Evolutionary conservation across 2,329 filamentous ascomycete genomes (phyloP).

Genomic region (Penicillium sclerotigenum): DNA sequence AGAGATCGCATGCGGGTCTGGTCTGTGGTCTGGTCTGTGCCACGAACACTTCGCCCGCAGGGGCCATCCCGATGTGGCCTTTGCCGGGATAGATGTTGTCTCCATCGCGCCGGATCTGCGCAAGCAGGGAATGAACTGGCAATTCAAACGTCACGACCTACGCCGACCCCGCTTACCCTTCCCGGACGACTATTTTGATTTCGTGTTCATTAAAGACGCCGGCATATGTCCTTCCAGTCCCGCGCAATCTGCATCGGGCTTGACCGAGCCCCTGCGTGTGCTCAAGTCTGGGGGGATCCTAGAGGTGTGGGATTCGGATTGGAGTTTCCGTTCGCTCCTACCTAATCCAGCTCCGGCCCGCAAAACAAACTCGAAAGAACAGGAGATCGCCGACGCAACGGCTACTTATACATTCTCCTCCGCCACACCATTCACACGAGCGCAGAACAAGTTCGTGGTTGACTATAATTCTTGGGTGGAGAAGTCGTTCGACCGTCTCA

Average conservation of each 20-base stretch:
- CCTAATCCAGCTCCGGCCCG: constrained; percentile 67
- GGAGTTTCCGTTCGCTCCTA: constrained; percentile 75
- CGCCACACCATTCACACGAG: constrained; percentile 75
- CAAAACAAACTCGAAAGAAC: constrained; percentile 59
- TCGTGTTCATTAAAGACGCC: constrained; percentile 84
- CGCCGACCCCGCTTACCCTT: constrained; percentile 74
- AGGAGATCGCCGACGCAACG: constrained; percentile 62
- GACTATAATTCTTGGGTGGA: constrained; percentile 82
- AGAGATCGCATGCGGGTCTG: constrained; percentile 83
- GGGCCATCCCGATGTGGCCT: constrained; percentile 68
- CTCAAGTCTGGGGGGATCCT: constrained; percentile 73
- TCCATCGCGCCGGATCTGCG: constrained; percentile 64
- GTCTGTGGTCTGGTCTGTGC: constrained; percentile 85
- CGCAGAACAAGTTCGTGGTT: constrained; percentile 75
- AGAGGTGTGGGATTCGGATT: constrained; percentile 88
- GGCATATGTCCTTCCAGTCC: constrained; percentile 63
- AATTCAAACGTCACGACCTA: constrained; percentile 83
- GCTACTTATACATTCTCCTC: constrained; percentile 80
- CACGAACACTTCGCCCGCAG: constrained; percentile 71
- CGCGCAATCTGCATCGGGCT: constrained; percentile 51
- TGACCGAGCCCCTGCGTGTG: constrained; percentile 73
- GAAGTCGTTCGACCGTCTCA: constrained; percentile 68
- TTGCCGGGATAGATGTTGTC: constrained; percentile 79
- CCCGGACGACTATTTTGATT: constrained; percentile 73
- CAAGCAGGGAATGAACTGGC: constrained; percentile 78